Percentiles rank a stretch among this genome's conserved stretches.
These are phyloP conservation scores for Gaultheria prostrata DNA, from an alignment of 148 eudicot genomes.

Conservation along the genomic window DNA sequence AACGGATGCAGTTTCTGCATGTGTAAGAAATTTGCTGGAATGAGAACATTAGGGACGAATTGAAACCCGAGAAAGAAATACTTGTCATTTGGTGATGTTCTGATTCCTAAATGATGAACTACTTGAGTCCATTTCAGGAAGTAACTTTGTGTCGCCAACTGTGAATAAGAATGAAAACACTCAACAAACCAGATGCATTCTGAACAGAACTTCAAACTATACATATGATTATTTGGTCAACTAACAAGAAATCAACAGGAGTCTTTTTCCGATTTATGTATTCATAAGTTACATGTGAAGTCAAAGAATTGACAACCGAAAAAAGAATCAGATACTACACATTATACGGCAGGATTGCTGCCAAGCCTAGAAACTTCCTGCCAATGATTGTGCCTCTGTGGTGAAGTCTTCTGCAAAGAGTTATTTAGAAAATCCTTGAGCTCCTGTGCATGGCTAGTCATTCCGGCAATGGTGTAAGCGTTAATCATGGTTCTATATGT, in stretches of 20 bases:
- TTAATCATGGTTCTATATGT: slow-evolving; percentile 83
- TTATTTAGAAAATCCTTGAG: slow-evolving; percentile 34
- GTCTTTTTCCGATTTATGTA: background rate
- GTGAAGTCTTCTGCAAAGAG: slow-evolving; percentile 20
- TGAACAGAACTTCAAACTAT: background rate
- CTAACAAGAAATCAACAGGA: background rate
- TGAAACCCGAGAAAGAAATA: no score
- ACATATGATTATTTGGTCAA: background rate
- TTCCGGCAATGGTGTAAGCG: slow-evolving; percentile 59
- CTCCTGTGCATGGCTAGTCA: slow-evolving; percentile 58
- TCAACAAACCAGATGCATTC: background rate
- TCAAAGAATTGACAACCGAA: background rate
- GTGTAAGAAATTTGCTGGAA: no score
- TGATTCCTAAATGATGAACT: no score
- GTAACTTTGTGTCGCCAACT: background rate
- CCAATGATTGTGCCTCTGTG: background rate
- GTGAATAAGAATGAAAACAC: background rate
- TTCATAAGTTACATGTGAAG: background rate
- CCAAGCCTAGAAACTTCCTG: background rate
- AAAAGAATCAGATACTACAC: background rate
- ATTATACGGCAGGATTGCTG: background rate
- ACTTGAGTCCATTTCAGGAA: background rate
- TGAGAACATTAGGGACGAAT: no score
- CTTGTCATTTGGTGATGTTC: no score
- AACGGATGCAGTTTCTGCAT: no score